Conservation (phyloP, 257 asterid genomes). For the Solanum bulbocastanum region DNA sequence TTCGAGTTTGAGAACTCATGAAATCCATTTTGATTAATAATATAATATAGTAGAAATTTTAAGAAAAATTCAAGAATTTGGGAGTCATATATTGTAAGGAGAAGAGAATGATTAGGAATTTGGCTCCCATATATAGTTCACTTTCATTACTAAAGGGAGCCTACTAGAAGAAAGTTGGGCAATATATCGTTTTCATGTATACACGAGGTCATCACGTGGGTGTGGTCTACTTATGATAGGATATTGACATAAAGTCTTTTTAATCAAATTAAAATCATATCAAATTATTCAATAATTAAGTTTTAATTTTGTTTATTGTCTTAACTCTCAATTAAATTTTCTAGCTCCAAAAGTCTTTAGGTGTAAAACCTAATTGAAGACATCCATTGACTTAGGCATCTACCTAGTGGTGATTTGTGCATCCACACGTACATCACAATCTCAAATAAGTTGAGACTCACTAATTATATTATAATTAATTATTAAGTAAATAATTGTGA, state of each 20-base stretch:
- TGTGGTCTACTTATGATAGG: constrained; percentile 30
- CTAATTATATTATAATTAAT: not conserved
- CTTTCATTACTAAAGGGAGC: not conserved
- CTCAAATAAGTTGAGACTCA: not conserved
- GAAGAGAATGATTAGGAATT: not conserved
- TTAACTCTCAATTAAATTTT: not conserved
- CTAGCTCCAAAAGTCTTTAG: not conserved
- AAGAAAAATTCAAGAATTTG: not conserved
- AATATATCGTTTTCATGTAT: constrained; percentile 38
- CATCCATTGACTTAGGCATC: not conserved
- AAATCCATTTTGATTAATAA: constrained; percentile 15
- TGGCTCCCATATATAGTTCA: not conserved
- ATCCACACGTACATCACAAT: not conserved
- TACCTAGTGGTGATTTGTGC: not conserved
- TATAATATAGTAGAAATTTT: not conserved
- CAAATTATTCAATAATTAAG: not conserved
- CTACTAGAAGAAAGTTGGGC: constrained; percentile 12
- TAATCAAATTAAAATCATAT: not conserved
- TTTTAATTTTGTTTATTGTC: not conserved
- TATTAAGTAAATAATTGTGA: not conserved
- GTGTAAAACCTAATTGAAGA: not conserved
- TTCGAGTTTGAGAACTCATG: constrained; percentile 13
- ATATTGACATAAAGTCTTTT: not conserved
- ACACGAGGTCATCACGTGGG: constrained; percentile 29
- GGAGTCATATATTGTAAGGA: not conserved